Evolutionary conservation across 257 asterid species (phyloP), one percentile per base, ranked within the genome.

Genomic region (Capsicum chinense): DNA sequence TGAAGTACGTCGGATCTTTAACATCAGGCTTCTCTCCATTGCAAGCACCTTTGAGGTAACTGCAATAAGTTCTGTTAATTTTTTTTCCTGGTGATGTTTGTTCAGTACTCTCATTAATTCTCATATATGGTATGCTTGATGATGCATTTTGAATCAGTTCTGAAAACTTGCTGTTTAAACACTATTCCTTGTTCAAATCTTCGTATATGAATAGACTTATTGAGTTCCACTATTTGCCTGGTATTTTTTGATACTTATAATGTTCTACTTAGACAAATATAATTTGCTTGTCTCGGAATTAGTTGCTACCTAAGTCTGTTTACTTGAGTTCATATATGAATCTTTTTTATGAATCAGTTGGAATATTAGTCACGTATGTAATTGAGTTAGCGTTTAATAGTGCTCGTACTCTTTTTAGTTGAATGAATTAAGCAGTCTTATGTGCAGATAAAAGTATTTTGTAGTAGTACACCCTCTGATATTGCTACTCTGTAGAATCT

Each of bases 1-100:
- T 95, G 79, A 93, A 90, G 90, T 94, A 90, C 76, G 88, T 93
- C 62, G 97, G 98, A 84, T 73, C 93, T 56, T 70, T 88, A 79
- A 88, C 92, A 48, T 68, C 94, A 68, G 90, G 92, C 33, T 85
- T 90, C 85, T 84, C 93, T 88, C 88, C 93, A 5, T 21, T 86
- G 87, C 95, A 91, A 86, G 60, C 90, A 70, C 86, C 94, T 84
- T 73, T 87, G 44, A 92, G 96, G 98, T 95, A 91, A 68, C 58
- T 83, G 85, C 85, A 54, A 4, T 26, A 78, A 54, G 50, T 78
- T 52, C 64, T 78, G 50, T 78, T 50, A 48, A 48, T 48, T 19
- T 21, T 19, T 71, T 21, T n/a, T 74, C 19, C 80, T 6, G 5
- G 7, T 50, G 62, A 21, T 76, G 58, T 21, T 50, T 50, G 44